These are phyloP conservation scores for Ajuga chamaepitys DNA, from an alignment of 257 asterid species.

Conservation along the genomic window DNA sequence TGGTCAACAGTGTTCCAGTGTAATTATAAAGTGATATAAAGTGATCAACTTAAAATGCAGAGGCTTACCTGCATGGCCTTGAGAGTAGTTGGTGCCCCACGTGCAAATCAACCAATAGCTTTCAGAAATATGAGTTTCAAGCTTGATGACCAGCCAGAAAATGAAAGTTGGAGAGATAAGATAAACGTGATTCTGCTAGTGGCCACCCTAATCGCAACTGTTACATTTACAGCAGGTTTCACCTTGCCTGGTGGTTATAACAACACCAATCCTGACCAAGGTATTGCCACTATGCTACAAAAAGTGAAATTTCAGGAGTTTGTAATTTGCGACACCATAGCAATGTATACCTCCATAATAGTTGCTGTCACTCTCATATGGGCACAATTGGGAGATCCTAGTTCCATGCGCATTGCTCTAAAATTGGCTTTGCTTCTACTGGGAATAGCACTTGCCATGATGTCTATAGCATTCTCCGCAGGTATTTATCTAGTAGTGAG, in stretches of 20 bases:
- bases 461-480: conserved; percentile 43
- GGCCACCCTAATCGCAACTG: conserved; percentile 45
- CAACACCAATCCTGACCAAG: conserved; percentile 26
- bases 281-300: conserved; percentile 38
- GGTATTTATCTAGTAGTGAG: conserved; percentile 35
- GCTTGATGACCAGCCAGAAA: conserved; percentile 22
- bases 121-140: conserved; percentile 11
- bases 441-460: conserved; percentile 38
- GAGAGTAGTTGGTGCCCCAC: conserved; percentile 33
- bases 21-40: background rate
- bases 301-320: conserved; percentile 35
- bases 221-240: conserved; percentile 46
- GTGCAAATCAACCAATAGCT: conserved; percentile 15
- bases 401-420: conserved; percentile 25
- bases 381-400: conserved; percentile 49
- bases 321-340: conserved; percentile 38
- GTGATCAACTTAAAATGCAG: conserved; percentile 16
- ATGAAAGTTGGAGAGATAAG: conserved; percentile 40
- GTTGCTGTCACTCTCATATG: conserved; percentile 40
- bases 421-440: conserved; percentile 31
- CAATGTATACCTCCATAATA: conserved; percentile 37
- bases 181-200: conserved; percentile 40
- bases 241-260: conserved; percentile 44
- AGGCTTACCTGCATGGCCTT: conserved; percentile 36
- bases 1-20: background rate